Evolutionary conservation across 176 grass and related monocot genomes (phyloP).

Genomic region (Lolium perenne): DNA sequence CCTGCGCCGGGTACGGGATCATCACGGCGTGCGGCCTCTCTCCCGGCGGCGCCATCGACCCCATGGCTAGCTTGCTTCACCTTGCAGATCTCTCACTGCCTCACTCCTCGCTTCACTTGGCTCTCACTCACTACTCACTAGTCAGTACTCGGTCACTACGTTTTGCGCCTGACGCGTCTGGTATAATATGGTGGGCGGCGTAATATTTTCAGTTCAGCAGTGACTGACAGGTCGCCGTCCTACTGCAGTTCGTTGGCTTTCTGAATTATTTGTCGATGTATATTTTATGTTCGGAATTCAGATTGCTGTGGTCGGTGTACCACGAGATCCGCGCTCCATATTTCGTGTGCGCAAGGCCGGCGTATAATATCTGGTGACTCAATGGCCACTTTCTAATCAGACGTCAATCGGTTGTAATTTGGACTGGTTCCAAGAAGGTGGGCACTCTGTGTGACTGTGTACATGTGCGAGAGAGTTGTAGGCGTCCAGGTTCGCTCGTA

Average conservation of each 20-base stretch:
- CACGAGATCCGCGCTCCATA: not conserved
- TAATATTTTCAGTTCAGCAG: not conserved
- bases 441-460: not conserved
- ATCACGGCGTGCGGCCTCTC: constrained; percentile 50
- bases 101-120: too few relatives aligned
- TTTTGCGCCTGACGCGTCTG: not conserved
- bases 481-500: too few relatives aligned
- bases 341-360: not conserved
- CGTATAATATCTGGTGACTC: not conserved
- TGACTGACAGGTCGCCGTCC: not conserved
- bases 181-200: not conserved
- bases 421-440: not conserved
- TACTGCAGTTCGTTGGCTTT: not conserved
- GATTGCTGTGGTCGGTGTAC: not conserved
- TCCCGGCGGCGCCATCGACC: not conserved
- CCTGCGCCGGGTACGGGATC: constrained; percentile 67
- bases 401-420: not conserved
- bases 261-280: not conserved
- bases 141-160: too few relatives aligned
- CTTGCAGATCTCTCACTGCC: too few relatives aligned
- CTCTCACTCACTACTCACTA: too few relatives aligned
- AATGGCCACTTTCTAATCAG: not conserved
- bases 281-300: not conserved
- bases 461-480: too few relatives aligned
- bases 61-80: constrained; percentile 22